phyloP scores from a whole-genome alignment of 2,329 filamentous ascomycete genomes.

The Helicocarpus griseus region DNA sequence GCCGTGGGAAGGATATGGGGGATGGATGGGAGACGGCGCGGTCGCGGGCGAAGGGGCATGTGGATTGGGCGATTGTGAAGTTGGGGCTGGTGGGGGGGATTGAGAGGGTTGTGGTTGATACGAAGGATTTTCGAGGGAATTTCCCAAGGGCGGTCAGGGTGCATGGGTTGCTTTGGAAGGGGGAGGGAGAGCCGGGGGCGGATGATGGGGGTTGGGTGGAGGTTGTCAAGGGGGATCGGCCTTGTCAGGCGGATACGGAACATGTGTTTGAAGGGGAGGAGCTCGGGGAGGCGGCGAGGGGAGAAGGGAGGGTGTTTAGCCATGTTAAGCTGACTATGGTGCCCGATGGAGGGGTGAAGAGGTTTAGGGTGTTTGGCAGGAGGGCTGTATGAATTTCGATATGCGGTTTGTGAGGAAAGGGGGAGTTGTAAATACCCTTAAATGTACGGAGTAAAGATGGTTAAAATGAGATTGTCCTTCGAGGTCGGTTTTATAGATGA shows the following conservation, averaged over 20 bases:
- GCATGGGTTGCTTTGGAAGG: constrained; percentile 18
- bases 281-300: constrained; percentile 38
- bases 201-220: constrained; percentile 29
- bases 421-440: neutral
- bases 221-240: constrained; percentile 27
- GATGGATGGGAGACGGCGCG: constrained; percentile 37
- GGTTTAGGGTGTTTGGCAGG: constrained; percentile 66
- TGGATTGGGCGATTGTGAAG: constrained; percentile 33
- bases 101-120: constrained; percentile 32
- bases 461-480: too few species aligned
- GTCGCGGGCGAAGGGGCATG: constrained; percentile 29
- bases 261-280: constrained; percentile 31
- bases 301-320: constrained; percentile 61
- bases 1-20: constrained; percentile 36
- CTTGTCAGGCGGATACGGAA: constrained; percentile 31
- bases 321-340: constrained; percentile 89
- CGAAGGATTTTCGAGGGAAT: constrained; percentile 38
- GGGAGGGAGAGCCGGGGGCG: constrained; percentile 21
- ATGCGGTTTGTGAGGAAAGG: neutral
- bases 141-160: constrained; percentile 33
- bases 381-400: constrained; percentile 28
- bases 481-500: too few species aligned
- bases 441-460: neutral
- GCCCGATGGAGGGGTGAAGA: constrained; percentile 86
- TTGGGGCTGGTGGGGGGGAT: constrained; percentile 31